phyloP scores from a whole-genome alignment of 2,329 filamentous ascomycete species.

The Knufia fluminis region DNA sequence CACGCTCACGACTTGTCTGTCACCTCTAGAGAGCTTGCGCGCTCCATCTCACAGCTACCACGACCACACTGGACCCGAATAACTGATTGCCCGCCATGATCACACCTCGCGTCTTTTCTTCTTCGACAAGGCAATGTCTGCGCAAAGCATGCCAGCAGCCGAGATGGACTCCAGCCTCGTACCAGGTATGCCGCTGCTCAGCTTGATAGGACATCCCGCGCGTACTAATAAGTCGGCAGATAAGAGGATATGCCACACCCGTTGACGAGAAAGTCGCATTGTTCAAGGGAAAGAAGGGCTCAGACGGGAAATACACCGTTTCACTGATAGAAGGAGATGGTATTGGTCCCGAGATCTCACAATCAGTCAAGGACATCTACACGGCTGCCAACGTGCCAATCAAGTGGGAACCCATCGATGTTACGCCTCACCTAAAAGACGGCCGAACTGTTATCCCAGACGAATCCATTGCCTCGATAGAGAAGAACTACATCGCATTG shows the following conservation, averaged over 20 bases:
- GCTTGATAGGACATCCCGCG: slow-evolving; percentile 5
- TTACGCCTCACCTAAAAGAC: slow-evolving; percentile 85
- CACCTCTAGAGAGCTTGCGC: slow-evolving; percentile 24
- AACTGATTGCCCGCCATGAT: slow-evolving; percentile 56
- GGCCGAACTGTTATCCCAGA: slow-evolving; percentile 93
- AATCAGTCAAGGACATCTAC: slow-evolving; percentile 99
- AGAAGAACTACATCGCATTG: slow-evolving; percentile 91
- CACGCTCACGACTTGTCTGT: slow-evolving; percentile 22
- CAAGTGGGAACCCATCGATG: slow-evolving; percentile 94
- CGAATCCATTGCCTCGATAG: slow-evolving; percentile 84
- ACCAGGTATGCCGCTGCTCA: slow-evolving; percentile 45
- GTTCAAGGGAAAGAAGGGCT: slow-evolving; percentile 83
- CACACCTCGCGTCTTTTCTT: slow-evolving; percentile 67
- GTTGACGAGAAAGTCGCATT: slow-evolving; percentile 67
- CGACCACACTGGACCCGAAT: not conserved
- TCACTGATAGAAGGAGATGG: slow-evolving; percentile 98
- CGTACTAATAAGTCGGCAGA: slow-evolving; percentile 1
- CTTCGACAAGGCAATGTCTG: slow-evolving; percentile 70
- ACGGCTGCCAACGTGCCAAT: slow-evolving; percentile 90
- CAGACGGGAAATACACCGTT: slow-evolving; percentile 89
- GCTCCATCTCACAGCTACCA: slow-evolving; percentile 11
- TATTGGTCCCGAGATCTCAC: slow-evolving; percentile 94
- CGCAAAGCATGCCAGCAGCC: slow-evolving; percentile 49
- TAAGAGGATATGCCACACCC: slow-evolving; percentile 47
- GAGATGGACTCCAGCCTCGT: slow-evolving; percentile 39